Evolutionary conservation across 2,329 filamentous ascomycete species (phyloP).

Genomic region (Phoma sp.): DNA sequence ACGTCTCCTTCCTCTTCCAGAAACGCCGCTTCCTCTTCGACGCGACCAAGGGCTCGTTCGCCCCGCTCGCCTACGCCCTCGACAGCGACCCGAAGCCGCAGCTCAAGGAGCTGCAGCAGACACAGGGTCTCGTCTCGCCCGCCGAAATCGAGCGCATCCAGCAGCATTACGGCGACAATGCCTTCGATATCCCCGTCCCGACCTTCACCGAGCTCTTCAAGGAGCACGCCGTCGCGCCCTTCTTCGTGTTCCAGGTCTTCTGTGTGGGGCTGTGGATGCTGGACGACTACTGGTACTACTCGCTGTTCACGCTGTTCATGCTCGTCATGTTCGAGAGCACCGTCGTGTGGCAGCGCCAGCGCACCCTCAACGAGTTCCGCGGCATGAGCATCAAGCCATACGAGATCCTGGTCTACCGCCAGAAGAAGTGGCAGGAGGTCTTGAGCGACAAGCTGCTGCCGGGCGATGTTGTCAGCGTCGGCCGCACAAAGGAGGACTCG

Average conservation of each 20-base stretch:
- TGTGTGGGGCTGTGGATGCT: slow-evolving; percentile 98
- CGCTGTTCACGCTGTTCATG: slow-evolving; percentile 98
- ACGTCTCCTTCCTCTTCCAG: slow-evolving; percentile 91
- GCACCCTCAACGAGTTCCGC: slow-evolving; percentile 93
- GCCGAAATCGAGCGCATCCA: slow-evolving; percentile 80
- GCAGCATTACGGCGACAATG: slow-evolving; percentile 94
- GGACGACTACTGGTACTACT: slow-evolving; percentile 99
- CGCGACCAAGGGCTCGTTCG: slow-evolving; percentile 73
- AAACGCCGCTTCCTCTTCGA: slow-evolving; percentile 95
- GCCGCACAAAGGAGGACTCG: slow-evolving; percentile 93
- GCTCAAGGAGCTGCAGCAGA: slow-evolving; percentile 79
- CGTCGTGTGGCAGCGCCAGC: slow-evolving; percentile 97
- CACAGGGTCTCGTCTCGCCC: slow-evolving; percentile 73
- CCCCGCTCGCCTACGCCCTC: slow-evolving; percentile 80
- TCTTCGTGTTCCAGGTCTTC: slow-evolving; percentile 99
- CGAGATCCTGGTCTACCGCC: slow-evolving; percentile 86
- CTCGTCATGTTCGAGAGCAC: slow-evolving; percentile 97
- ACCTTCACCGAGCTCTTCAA: slow-evolving; percentile 96
- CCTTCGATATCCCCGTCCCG: slow-evolving; percentile 96
- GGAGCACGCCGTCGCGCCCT: slow-evolving; percentile 96
- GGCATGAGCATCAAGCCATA: slow-evolving; percentile 99
- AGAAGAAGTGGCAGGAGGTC: slow-evolving; percentile 86
- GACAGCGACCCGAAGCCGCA: slow-evolving; percentile 83
- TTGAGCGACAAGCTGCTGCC: slow-evolving; percentile 91
- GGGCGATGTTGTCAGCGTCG: slow-evolving; percentile 90